These are phyloP conservation scores for Cryptococcus depauperatus DNA, from an alignment of 1,284 basidiomycete genomes.

Conservation along the genomic window DNA sequence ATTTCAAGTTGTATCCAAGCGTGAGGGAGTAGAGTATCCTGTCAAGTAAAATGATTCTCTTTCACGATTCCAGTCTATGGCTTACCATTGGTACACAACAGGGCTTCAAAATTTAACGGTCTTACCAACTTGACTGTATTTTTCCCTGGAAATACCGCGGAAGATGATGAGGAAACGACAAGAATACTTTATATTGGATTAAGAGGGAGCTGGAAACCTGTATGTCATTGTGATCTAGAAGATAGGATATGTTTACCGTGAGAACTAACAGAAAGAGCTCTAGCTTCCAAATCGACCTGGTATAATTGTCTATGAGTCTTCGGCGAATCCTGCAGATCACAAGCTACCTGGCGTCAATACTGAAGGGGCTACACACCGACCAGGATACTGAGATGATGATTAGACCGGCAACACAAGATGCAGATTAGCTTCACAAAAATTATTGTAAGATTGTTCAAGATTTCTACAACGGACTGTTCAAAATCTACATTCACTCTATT, in stretches of 20 bases:
- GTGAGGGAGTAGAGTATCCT: conserved; percentile 42
- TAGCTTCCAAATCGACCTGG: conserved; percentile 41
- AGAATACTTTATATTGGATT: conserved; percentile 41
- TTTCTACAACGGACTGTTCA: too few relatives aligned
- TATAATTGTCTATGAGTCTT: conserved; percentile 42
- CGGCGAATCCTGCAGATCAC: conserved; percentile 43
- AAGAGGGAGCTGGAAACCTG: conserved; percentile 38
- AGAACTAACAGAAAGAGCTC: not conserved
- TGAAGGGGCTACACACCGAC: not conserved
- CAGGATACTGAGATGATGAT: too few relatives aligned
- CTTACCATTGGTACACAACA: too few relatives aligned
- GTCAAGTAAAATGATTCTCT: conserved; percentile 45
- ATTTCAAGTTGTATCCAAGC: conserved; percentile 30
- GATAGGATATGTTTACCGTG: too few relatives aligned
- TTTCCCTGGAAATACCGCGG: conserved; percentile 39
- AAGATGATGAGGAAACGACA: conserved; percentile 41
- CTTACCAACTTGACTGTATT: conserved; percentile 36
- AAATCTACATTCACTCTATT: too few relatives aligned
- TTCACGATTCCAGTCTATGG: not conserved
- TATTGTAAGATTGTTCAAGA: too few relatives aligned
- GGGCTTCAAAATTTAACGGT: conserved; percentile 43
- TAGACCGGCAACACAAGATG: too few relatives aligned
- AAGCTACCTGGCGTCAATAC: conserved; percentile 20
- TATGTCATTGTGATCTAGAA: conserved; percentile 16
- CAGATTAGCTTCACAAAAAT: too few relatives aligned